Percentiles rank a stretch among this genome's conserved stretches.
These are phyloP conservation scores for Microcera coccophila DNA, from an alignment of 2,329 filamentous ascomycete genomes.

Conservation along the genomic window DNA sequence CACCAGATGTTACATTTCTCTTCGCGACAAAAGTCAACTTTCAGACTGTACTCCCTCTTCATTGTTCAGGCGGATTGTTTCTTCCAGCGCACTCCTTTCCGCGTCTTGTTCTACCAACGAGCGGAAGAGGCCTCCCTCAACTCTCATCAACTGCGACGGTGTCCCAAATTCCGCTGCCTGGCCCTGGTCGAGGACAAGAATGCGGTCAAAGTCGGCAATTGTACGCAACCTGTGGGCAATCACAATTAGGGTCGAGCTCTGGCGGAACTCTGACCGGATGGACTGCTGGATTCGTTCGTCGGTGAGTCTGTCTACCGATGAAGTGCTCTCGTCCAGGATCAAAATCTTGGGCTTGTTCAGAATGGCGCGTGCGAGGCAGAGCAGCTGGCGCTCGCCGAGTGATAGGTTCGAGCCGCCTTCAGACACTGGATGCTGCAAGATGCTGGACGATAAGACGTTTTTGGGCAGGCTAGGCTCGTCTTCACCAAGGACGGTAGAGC, in stretches of 20 bases:
- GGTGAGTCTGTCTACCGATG: constrained; percentile 67
- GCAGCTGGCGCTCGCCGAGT: constrained; percentile 65
- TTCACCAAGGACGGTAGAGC: neutral
- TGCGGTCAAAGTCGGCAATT: constrained; percentile 68
- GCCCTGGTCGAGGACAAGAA: constrained; percentile 70
- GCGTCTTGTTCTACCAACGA: no score
- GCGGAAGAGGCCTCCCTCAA: no score
- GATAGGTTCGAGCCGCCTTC: constrained; percentile 43
- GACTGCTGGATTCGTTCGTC: constrained; percentile 67
- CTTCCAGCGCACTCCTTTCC: no score
- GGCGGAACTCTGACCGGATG: constrained; percentile 59
- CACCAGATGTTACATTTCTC: no score
- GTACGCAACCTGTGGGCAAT: constrained; percentile 58
- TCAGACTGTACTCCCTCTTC: no score
- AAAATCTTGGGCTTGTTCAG: constrained; percentile 66
- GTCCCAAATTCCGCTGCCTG: no score
- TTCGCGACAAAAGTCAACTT: no score
- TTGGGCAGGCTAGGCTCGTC: neutral
- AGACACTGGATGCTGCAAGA: constrained; percentile 1
- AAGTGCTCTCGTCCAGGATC: constrained; percentile 72
- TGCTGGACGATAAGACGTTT: neutral
- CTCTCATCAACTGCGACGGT: no score
- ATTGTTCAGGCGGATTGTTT: no score
- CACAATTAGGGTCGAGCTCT: constrained; percentile 65
- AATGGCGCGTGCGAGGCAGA: constrained; percentile 67